Evolutionary conservation across 345 rosid genomes (phyloP).

Genomic region (Bretschneidera sinensis): DNA sequence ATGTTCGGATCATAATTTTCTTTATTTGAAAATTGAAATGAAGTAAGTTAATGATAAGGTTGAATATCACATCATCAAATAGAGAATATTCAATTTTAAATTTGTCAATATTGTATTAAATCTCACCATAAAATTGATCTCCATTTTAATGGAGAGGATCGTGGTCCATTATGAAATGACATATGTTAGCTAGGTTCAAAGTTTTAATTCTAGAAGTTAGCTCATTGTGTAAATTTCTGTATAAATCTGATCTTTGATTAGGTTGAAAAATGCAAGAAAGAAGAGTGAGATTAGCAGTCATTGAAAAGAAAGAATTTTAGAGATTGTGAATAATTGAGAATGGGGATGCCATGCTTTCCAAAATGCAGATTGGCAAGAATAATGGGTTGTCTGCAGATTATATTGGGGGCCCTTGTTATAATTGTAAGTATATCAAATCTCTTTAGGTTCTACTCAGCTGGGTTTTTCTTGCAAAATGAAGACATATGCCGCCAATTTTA

Average conservation of each 20-base stretch:
- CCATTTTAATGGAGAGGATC: no score
- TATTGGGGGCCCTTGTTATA: constrained; percentile 61
- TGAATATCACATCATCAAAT: no score
- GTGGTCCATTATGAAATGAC: no score
- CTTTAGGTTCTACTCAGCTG: constrained; percentile 55
- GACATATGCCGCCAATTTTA: constrained; percentile 60
- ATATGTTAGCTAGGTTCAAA: no score
- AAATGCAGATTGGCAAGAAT: constrained; percentile 46
- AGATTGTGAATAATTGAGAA: constrained; percentile 17
- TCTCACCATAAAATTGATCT: no score
- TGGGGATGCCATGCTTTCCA: constrained; percentile 49
- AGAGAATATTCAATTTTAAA: no score
- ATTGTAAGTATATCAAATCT: constrained; percentile 62
- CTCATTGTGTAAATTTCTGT: neutral
- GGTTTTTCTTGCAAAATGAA: constrained; percentile 60
- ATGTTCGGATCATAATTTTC: no score
- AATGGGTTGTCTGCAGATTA: constrained; percentile 57
- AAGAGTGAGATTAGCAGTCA: neutral
- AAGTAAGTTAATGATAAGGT: no score
- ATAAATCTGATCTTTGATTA: neutral
- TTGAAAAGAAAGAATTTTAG: neutral
- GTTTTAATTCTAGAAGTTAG: neutral
- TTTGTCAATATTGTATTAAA: no score
- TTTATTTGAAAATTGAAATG: no score
- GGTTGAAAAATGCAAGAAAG: constrained; percentile 16